Base-by-base conservation (phyloP, 1,139 yeast species). In the Pichia sp. region DNA sequence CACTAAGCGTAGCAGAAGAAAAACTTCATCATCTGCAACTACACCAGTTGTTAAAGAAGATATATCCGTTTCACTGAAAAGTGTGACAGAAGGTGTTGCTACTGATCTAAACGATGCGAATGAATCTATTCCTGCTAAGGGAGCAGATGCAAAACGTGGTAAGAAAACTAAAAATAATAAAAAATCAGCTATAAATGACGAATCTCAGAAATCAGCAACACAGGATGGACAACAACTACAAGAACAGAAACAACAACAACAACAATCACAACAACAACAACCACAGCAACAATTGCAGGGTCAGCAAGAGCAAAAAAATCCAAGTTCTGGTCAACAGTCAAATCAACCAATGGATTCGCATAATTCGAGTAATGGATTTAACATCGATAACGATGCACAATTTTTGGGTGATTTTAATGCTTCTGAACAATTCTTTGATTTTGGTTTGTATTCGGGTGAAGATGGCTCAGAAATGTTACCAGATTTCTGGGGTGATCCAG, bases 401-500 rank as follows among this genome's bases (percentile, higher is more conserved):
- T 55, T 58, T 38, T 43, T 54, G 18, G 59, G 55, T 22, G 64
- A 60, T 33, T 57, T 57, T 39, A 49, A 50, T 28, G 35, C 51
- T 18, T 57, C 56, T 9, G 72, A 73, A 43, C 79, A 73, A 50
- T 51, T 59, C 27, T 75, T 76, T 56, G 79, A 74, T 52, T 74
- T 74, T 53, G 73, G 72, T 46, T 67, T 74, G 45, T 64, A 74
- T 54, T 72, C 52, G 14, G 54, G 71, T 41, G 58, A 53, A 41
- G 72, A 66, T 21, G 33, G 38, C 4, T 10, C 40, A 16, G 48
- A 45, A 16, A 42, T 45, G 35, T 20, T 63, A 61, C 54, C 64
- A 56, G 66, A 63, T 31, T 72, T 69, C 13, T 75, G 80, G 80
- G 74, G 72, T n/a, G 73, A 70, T 40, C 51, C 60, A 41, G 76